Evolutionary conservation across 768 basidiomycete species (phyloP).

Genomic region (Pleurotus pulmonarius): DNA sequence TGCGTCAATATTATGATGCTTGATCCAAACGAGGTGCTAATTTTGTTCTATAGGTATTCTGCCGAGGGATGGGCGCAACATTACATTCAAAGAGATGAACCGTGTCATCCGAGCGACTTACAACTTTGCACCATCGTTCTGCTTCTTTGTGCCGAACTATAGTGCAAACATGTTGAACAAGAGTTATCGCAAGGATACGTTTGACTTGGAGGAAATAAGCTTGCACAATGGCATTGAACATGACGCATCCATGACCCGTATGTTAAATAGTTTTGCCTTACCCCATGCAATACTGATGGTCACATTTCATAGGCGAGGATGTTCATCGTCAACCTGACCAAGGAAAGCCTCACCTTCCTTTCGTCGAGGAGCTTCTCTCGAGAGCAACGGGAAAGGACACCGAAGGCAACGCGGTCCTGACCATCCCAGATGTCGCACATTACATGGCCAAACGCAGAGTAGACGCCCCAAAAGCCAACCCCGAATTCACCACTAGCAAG

Average conservation of each 20-base stretch:
- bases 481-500: constrained; percentile 45
- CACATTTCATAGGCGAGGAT: constrained; percentile 47
- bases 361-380: constrained; percentile 53
- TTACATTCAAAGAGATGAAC: constrained; percentile 54
- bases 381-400: constrained; percentile 56
- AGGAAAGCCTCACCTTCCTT: constrained; percentile 40
- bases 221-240: constrained; percentile 77
- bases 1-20: constrained; percentile 35
- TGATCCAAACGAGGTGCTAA: neutral
- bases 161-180: constrained; percentile 56
- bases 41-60: constrained; percentile 47
- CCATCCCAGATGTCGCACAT: constrained; percentile 52
- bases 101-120: constrained; percentile 48
- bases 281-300: constrained; percentile 16
- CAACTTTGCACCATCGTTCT: constrained; percentile 71
- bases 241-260: constrained; percentile 60
- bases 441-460: constrained; percentile 58
- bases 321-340: constrained; percentile 45
- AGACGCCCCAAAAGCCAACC: constrained; percentile 49
- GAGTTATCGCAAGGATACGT: constrained; percentile 52
- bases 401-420: constrained; percentile 46
- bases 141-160: constrained; percentile 59
- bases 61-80: constrained; percentile 63
- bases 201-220: constrained; percentile 65
- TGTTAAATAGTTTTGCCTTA: constrained; percentile 25